These are phyloP conservation scores for Maudiozyma humilis DNA, from an alignment of 1,139 yeast species.

Conservation along the genomic window DNA sequence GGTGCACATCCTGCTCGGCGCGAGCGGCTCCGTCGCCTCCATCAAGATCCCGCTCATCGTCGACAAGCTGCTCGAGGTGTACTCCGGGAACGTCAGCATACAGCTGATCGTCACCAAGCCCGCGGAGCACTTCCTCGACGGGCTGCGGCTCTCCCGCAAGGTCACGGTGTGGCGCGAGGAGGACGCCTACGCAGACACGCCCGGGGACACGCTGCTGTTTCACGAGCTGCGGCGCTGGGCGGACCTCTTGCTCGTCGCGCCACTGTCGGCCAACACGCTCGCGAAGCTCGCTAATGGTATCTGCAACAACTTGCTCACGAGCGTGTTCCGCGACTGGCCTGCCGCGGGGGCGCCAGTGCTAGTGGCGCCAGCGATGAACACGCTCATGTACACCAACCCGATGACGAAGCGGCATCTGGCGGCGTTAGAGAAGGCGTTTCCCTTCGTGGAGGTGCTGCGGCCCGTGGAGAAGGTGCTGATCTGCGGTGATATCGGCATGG, in stretches of 20 bases:
- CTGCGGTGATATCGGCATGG: slow-evolving; percentile 93
- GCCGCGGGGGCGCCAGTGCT: slow-evolving; percentile 68
- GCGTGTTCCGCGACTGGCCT: slow-evolving; percentile 89
- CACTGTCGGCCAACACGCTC: slow-evolving; percentile 81
- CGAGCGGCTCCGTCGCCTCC: slow-evolving; percentile 95
- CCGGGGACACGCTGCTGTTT: slow-evolving; percentile 66
- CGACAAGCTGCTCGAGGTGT: slow-evolving; percentile 69
- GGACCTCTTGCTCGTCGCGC: slow-evolving; percentile 79
- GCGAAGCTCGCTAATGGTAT: slow-evolving; percentile 86
- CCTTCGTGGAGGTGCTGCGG: slow-evolving; percentile 79
- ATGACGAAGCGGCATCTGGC: slow-evolving; percentile 76
- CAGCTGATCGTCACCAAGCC: slow-evolving; percentile 79
- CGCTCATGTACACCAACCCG: slow-evolving; percentile 80
- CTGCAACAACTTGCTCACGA: slow-evolving; percentile 81
- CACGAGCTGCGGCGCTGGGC: slow-evolving; percentile 94
- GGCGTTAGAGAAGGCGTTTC: slow-evolving; percentile 75
- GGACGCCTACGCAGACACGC: slow-evolving; percentile 70
- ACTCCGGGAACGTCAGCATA: slow-evolving; percentile 63
- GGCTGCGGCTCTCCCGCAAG: slow-evolving; percentile 68
- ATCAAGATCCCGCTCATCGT: slow-evolving; percentile 83
- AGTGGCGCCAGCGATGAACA: slow-evolving; percentile 91
- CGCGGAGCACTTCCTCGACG: slow-evolving; percentile 76
- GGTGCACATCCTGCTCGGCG: slow-evolving; percentile 78
- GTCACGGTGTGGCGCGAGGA: slow-evolving; percentile 90
- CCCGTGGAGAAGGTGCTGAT: slow-evolving; percentile 78